Base-by-base conservation (phyloP, 2,329 filamentous ascomycete genomes). In the Aaosphaeria arxii region DNA sequence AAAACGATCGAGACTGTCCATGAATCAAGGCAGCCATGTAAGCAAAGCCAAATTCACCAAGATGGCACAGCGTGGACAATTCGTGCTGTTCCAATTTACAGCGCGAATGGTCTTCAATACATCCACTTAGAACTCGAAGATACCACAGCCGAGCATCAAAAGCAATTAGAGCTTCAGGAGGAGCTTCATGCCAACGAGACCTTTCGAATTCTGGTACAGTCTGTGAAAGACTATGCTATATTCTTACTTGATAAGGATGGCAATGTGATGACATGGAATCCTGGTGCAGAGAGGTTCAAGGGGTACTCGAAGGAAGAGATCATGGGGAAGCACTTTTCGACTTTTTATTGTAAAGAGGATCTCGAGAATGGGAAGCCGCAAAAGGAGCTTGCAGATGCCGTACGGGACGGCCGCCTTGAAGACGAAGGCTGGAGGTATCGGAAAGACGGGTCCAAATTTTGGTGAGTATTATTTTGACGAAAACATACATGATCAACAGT, bases 211-310 rank as follows among this genome's bases (percentile, higher is more conserved):
- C 58, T 87, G 31, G 73, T 85, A 33, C 78, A 85, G 52, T 80
- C 77, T 0, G 79, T 84, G 56, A 82, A 79, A 63, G 80, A 84
- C 51, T 84, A 83, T 55, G 81, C 81, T 48, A 85, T 85, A 51
- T 86, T 84, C 58, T 78, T 84, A 69, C 72, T 84, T 30, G 80
- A 83, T 45, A 73, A 77, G 0, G 64, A 70, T 4, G 81, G 81
- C n/a, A 69, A 76, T 54, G 74, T 84, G 11, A 73, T 73, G 1
- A 83, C 80, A 0, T 84, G 81, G 81, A 84, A 83, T 53, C 69
- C 72, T 0, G 81, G 80, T 2, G 81, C 81, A 0, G 70, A 77
- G 44, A 63, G 78, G 9, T 72, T 82, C 53, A 84, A 84, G 57
- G 80, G 80, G 3, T 84, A 82, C 58, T 74, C 58, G 1, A 64